Base-by-base conservation (phyloP, 2,329 filamentous ascomycete genomes). In the Colletotrichum costaricense region DNA sequence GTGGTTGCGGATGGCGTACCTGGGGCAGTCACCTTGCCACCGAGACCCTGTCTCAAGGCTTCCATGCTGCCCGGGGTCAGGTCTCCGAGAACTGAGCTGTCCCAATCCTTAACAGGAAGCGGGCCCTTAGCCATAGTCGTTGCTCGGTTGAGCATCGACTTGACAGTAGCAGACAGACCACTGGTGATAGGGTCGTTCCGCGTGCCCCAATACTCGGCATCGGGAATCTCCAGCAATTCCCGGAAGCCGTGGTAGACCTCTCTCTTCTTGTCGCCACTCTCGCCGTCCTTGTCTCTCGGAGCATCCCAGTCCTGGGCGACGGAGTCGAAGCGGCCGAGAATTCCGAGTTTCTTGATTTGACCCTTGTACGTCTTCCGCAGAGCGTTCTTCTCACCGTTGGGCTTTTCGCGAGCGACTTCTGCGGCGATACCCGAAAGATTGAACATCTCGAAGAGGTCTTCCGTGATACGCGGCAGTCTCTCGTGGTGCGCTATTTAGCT, bases 331-430 rank as follows among this genome's bases (percentile, higher is more conserved):
- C 90, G 88, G 11, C 91, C 91, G 66, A 87, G 87, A 30, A 93
- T 85, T 46, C 89, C 89, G 38, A 92, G 82, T 58, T 87, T 88
- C 84, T 92, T 92, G 80, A 93, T 90, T 76, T 92, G 89, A 65
- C 90, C 90, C 81, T 93, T 93, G 84, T 92, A 93, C 19, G 90
- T 92, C 80, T 92, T 92, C 30, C 91, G 87, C 62, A 93, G 84
- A 75, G 88, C 89, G 78, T 92, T 92, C 85, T 92, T 92, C 80
- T 91, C 89, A 76, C 91, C 91, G 79, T 91, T 91, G 16, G 90
- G 89, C 78, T 91, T 89, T 66, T 88, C 88, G 74, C 91, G 87
- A 74, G 91, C 91, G 54, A 92, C 90, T 76, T 91, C 88, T 70
- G 88, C 86, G 71, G 91, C 90, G 68, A 93, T 86, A 65, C 81